A percentile compares a stretch with the other conserved stretches of the same genome.
Conservation (phyloP, 2,329 filamentous ascomycete species). For the Xylaria sp. region DNA sequence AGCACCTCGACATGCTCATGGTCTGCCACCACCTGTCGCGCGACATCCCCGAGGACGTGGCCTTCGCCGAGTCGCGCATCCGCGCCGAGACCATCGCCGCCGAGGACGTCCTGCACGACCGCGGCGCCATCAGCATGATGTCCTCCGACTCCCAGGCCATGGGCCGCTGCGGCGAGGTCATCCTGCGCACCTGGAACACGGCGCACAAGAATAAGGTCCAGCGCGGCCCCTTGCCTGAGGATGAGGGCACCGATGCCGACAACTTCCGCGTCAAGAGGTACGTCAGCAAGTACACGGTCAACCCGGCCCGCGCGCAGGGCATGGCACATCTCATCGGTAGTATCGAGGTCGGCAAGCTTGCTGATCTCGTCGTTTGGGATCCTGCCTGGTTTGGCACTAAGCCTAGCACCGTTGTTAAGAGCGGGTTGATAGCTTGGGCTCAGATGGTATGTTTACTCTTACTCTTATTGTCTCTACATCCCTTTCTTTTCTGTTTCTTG, state of each 20-base stretch:
- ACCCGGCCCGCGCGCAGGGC: conserved; percentile 90
- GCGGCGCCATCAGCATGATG: conserved; percentile 98
- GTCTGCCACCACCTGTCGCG: conserved; percentile 94
- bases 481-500: neutral
- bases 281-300: conserved; percentile 95
- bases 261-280: conserved; percentile 95
- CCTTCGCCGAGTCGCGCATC: conserved; percentile 94
- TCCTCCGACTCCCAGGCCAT: conserved; percentile 95
- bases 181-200: conserved; percentile 94
- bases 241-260: conserved; percentile 81
- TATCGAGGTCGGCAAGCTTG: conserved; percentile 88
- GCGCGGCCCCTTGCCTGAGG: conserved; percentile 79
- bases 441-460: conserved; percentile 75
- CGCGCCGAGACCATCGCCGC: conserved; percentile 96
- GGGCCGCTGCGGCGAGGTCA: conserved; percentile 94
- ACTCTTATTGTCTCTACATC: conserved; percentile 12
- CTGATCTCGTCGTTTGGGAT: conserved; percentile 89
- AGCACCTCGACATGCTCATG: conserved; percentile 99
- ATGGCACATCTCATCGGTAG: conserved; percentile 89
- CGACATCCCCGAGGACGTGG: conserved; percentile 94
- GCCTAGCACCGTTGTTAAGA: conserved; percentile 84
- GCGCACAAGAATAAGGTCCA: conserved; percentile 96
- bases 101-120: conserved; percentile 93
- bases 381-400: conserved; percentile 89
- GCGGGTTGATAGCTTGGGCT: conserved; percentile 83